Base-by-base conservation (phyloP, 345 rosid genomes). In the Cochlearia excelsa region DNA sequence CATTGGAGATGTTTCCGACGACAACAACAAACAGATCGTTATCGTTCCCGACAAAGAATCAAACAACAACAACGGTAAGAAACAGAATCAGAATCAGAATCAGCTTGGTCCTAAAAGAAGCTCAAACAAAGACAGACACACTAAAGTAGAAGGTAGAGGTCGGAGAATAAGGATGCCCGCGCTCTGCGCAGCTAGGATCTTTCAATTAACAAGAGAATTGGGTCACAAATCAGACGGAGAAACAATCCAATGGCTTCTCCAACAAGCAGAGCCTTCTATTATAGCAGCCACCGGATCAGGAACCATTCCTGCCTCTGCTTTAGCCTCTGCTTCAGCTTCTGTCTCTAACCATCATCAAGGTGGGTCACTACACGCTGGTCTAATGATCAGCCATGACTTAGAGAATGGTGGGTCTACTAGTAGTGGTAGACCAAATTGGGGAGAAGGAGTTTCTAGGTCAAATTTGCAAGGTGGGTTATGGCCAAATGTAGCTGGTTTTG, bases 171-270 rank as follows among this genome's bases (percentile, higher is more conserved):
- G 98, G 91, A 91, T 91, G 98, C 98, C 98, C 27, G 98, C 98
- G 23, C 78, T 91, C 10, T 91, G 98, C 67, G 98, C 98, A 0
- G 96, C 98, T 29, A 81, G 98, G 83, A 91, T 91, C 67, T 91
- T 91, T 50, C 98, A 91, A 54, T 79, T 91, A 74, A 91, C 98
- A 42, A 82, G 98, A 53, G 98, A 91, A 79, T 79, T 91, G 81
- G 98, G 95, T 69, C 95, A 91, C 59, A 91, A 91, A 81, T 91
- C 98, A 3, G 98, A 91, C 64, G 98, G 98, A 5, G 96, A 91
- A 66, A 91, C 98, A 26, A 91, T 91, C 44, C 98, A 88, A 80
- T 91, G 98, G 98, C 71, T 91, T 16, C 76, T 91, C 33, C 98
- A 91, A 43, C 98, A 91, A 63, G 94, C 97, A 5, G 97, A 91